These are phyloP conservation scores for Yamadazyma aaseri DNA, from an alignment of 1,139 yeast genomes.

Conservation along the genomic window DNA sequence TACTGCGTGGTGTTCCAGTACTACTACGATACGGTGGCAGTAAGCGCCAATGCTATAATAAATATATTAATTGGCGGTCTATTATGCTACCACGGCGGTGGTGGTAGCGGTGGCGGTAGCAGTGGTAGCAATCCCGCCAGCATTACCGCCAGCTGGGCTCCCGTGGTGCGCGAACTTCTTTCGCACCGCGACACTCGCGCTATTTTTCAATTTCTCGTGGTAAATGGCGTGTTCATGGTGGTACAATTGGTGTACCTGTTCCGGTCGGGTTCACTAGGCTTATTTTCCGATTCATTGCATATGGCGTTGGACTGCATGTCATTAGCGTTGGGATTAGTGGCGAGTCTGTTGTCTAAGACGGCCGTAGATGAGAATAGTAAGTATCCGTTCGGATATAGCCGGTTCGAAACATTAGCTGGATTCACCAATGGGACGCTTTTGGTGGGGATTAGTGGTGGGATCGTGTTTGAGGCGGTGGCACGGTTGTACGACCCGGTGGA, in stretches of 20 bases:
- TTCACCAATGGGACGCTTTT: constrained; percentile 89
- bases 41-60: too few species aligned
- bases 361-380: constrained; percentile 55
- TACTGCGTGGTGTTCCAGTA: not conserved
- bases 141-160: not conserved
- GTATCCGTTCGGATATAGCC: constrained; percentile 83
- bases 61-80: too few species aligned
- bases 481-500: constrained; percentile 75
- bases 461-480: constrained; percentile 82
- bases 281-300: constrained; percentile 89
- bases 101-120: constrained; percentile 1
- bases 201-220: constrained; percentile 78
- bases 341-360: constrained; percentile 60
- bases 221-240: constrained; percentile 91
- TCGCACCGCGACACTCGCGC: constrained; percentile 76
- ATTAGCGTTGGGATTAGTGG: constrained; percentile 81
- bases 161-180: constrained; percentile 4
- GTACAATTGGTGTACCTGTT: constrained; percentile 89
- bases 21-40: too few species aligned
- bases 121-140: too few species aligned
- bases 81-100: constrained; percentile 1
- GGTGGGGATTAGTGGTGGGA: constrained; percentile 86
- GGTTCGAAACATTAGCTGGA: constrained; percentile 90
- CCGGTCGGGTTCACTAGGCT: constrained; percentile 86
- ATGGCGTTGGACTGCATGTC: constrained; percentile 96